Evolutionary conservation across 129 eudicot genomes (phyloP).

Genomic region (Flaveria sonorensis): DNA sequence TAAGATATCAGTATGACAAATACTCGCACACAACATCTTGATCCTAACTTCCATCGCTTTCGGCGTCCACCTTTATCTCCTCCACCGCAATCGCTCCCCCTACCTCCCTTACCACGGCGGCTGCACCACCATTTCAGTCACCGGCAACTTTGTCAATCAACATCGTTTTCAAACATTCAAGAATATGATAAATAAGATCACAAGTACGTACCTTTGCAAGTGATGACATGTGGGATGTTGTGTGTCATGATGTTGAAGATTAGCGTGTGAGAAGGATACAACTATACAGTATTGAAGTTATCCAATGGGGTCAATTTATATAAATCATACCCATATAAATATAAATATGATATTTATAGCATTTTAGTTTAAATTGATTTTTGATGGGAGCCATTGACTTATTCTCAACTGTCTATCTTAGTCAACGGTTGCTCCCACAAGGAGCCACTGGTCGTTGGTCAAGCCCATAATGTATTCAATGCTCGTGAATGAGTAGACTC

Average conservation of each 20-base stretch:
- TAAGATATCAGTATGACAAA: conserved; percentile 62
- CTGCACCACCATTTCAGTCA: conserved; percentile 36
- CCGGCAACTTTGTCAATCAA: neutral
- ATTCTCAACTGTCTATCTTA: too few relatives aligned
- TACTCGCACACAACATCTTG: conserved; percentile 62
- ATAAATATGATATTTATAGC: neutral
- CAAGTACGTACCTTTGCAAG: conserved; percentile 35
- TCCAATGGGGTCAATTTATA: neutral
- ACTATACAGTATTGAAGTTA: neutral
- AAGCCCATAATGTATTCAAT: too few relatives aligned
- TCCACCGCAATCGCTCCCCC: conserved; percentile 49
- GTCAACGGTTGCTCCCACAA: too few relatives aligned
- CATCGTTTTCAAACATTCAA: neutral
- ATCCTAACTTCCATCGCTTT: conserved; percentile 53
- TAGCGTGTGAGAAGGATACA: neutral
- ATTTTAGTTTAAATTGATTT: neutral
- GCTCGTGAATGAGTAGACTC: too few relatives aligned
- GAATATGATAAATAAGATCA: neutral
- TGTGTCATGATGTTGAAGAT: conserved; percentile 1
- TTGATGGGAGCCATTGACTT: neutral
- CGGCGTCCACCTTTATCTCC: conserved; percentile 56
- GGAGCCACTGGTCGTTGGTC: too few relatives aligned
- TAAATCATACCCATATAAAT: neutral
- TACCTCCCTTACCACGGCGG: conserved; percentile 49
- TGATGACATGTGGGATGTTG: conserved; percentile 24